phyloP scores from a whole-genome alignment of 2,329 filamentous ascomycete species.

The Aureobasidium sp. region DNA sequence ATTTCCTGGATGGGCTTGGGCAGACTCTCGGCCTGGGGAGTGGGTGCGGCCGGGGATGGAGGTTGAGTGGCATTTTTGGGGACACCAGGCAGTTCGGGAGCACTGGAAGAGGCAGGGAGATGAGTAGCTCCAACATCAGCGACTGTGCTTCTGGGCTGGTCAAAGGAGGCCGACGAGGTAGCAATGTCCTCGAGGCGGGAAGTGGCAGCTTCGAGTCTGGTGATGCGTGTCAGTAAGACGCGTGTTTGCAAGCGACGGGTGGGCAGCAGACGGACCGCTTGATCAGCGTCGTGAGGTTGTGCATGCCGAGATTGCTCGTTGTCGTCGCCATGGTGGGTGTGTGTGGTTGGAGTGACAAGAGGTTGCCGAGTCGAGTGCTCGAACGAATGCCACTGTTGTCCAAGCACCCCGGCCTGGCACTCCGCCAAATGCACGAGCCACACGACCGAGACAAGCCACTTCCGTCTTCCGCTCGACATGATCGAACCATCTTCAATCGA shows the following conservation, averaged over 20 bases:
- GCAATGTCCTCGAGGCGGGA: slow-evolving; percentile 95
- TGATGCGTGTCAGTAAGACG: slow-evolving; percentile 38
- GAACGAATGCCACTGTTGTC: neutral
- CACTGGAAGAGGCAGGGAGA: slow-evolving; percentile 25
- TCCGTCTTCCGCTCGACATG: neutral
- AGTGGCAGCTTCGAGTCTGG: slow-evolving; percentile 91
- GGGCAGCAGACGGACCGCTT: slow-evolving; percentile 63
- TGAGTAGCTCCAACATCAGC: slow-evolving; percentile 22
- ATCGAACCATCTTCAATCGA: neutral
- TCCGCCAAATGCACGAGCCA: slow-evolving; percentile 9
- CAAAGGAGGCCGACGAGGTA: slow-evolving; percentile 54
- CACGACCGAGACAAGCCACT: slow-evolving; percentile 3
- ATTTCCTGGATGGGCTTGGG: slow-evolving; percentile 81
- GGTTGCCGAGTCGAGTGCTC: neutral
- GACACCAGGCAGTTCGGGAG: slow-evolving; percentile 20
- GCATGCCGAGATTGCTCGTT: slow-evolving; percentile 54
- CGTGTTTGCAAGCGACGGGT: neutral
- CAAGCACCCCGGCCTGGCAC: neutral
- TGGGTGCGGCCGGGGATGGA: slow-evolving; percentile 25
- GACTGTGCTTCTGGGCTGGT: slow-evolving; percentile 26
- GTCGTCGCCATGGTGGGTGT: slow-evolving; percentile 13
- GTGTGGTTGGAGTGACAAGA: neutral
- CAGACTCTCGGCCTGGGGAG: slow-evolving; percentile 39
- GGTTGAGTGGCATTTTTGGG: slow-evolving; percentile 21
- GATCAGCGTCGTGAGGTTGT: slow-evolving; percentile 94